Conservation (phyloP, 2,329 filamentous ascomycete genomes). For the Huntiella savannae region DNA sequence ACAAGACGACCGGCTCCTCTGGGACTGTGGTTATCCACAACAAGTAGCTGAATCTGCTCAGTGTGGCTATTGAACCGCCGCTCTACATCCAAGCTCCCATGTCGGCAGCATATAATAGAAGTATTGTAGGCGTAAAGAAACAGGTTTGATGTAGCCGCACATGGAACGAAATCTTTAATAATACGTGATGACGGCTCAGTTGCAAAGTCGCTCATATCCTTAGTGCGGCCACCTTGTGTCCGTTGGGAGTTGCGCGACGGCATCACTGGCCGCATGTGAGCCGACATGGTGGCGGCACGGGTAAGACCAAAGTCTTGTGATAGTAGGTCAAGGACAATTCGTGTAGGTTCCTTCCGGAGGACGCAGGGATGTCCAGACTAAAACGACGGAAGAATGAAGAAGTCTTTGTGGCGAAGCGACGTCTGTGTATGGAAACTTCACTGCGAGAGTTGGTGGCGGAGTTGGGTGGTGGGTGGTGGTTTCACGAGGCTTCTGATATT, state of each 20-base stretch:
- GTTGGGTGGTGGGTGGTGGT: too few species aligned
- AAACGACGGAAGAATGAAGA: too few species aligned
- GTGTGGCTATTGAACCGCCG: conserved; percentile 67
- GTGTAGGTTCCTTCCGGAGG: too few species aligned
- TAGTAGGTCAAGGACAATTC: too few species aligned
- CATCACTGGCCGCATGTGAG: conserved; percentile 2
- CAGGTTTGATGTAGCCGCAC: conserved; percentile 76
- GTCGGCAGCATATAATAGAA: conserved; percentile 69
- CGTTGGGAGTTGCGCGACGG: conserved; percentile 5
- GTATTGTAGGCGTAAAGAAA: conserved; percentile 76
- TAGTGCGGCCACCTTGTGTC: conserved; percentile 3
- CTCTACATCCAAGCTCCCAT: conserved; percentile 81
- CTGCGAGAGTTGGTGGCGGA: too few species aligned
- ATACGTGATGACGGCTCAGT: conserved; percentile 3
- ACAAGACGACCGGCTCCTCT: conserved; percentile 56
- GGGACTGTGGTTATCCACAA: conserved; percentile 83
- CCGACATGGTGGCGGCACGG: conserved; percentile 3
- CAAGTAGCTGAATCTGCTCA: conserved; percentile 66
- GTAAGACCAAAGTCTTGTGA: too few species aligned
- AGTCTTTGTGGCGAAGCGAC: too few species aligned
- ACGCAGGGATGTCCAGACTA: too few species aligned
- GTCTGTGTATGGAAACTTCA: too few species aligned
- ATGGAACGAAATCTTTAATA: conserved; percentile 55
- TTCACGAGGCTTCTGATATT: too few species aligned
- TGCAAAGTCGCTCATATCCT: conserved; percentile 9